A percentile compares a stretch with the other conserved stretches of the same genome.
phyloP scores from a whole-genome alignment of 192 early-diverging fungal genomes.

The Dimargaris cristalligena region DNA sequence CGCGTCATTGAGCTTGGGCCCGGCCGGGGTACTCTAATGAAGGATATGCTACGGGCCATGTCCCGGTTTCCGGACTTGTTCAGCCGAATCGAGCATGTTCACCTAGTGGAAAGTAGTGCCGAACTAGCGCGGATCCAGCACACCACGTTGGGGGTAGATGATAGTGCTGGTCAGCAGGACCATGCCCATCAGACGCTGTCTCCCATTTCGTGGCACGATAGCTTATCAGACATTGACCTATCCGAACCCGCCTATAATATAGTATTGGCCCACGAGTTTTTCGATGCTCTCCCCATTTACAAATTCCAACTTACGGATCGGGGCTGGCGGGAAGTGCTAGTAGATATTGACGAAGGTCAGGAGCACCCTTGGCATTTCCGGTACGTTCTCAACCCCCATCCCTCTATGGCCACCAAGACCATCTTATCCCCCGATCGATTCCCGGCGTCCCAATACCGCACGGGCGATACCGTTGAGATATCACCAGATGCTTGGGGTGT shows the following conservation, averaged over 20 bases:
- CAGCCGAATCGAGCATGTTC: constrained; percentile 40
- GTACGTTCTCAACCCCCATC: constrained; percentile 42
- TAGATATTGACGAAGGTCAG: constrained; percentile 59
- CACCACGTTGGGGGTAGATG: background rate
- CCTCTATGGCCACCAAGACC: constrained; percentile 34
- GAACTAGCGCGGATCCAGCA: constrained; percentile 29
- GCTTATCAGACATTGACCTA: background rate
- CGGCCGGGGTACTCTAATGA: constrained; percentile 85
- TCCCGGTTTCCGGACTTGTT: constrained; percentile 49
- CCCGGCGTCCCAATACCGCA: constrained; percentile 27
- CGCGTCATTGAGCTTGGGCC: constrained; percentile 74
- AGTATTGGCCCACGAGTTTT: constrained; percentile 89
- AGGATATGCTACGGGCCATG: constrained; percentile 71
- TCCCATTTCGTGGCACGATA: background rate
- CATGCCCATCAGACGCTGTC: too few species aligned
- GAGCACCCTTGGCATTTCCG: constrained; percentile 60
- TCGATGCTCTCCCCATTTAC: constrained; percentile 88
- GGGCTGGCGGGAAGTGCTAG: constrained; percentile 83
- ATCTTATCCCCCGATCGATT: constrained; percentile 23
- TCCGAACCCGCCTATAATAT: constrained; percentile 14
- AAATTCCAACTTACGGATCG: constrained; percentile 45
- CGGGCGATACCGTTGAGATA: constrained; percentile 68
- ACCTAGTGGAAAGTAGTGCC: constrained; percentile 76
- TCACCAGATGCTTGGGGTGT: constrained; percentile 60
- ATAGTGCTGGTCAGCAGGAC: background rate